Evolutionary conservation across 768 basidiomycete genomes (phyloP).

Genomic region (Lentinula sp.): DNA sequence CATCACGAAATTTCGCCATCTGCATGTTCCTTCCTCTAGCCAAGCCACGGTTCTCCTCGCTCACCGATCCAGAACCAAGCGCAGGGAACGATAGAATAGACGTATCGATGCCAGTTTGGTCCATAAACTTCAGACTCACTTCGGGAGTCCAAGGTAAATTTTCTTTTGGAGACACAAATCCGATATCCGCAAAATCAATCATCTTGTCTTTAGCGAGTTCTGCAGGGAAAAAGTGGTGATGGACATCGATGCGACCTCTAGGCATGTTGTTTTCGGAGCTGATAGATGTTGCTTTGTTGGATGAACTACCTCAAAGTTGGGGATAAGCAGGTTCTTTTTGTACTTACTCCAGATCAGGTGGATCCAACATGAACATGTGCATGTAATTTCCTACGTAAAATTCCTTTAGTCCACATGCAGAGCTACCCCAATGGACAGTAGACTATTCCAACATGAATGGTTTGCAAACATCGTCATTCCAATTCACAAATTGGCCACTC

Average conservation of each 20-base stretch:
- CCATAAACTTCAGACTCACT: slow-evolving; percentile 58
- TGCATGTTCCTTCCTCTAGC: slow-evolving; percentile 43
- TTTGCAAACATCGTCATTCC: slow-evolving; percentile 68
- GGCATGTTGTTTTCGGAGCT: slow-evolving; percentile 4
- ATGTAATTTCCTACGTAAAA: not conserved
- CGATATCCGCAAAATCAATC: slow-evolving; percentile 34
- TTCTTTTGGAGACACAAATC: slow-evolving; percentile 58
- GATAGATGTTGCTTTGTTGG: not conserved
- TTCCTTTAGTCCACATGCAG: too few species aligned
- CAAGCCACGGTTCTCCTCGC: slow-evolving; percentile 31
- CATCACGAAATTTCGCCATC: slow-evolving; percentile 39
- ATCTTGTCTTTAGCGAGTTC: slow-evolving; percentile 37
- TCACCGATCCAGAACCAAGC: slow-evolving; percentile 30
- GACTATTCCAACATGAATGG: not conserved
- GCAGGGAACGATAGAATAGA: slow-evolving; percentile 68
- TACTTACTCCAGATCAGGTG: not conserved
- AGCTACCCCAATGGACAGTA: too few species aligned
- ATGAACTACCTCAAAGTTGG: too few species aligned
- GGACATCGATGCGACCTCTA: slow-evolving; percentile 50
- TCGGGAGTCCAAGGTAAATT: slow-evolving; percentile 63
- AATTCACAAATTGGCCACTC: slow-evolving; percentile 75
- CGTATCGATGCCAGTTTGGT: slow-evolving; percentile 46
- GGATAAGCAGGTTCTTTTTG: too few species aligned
- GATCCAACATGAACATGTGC: not conserved
- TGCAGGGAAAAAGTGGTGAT: slow-evolving; percentile 69